Conservation (phyloP, 805 yeast genomes). For the Candida chauliodis region DNA sequence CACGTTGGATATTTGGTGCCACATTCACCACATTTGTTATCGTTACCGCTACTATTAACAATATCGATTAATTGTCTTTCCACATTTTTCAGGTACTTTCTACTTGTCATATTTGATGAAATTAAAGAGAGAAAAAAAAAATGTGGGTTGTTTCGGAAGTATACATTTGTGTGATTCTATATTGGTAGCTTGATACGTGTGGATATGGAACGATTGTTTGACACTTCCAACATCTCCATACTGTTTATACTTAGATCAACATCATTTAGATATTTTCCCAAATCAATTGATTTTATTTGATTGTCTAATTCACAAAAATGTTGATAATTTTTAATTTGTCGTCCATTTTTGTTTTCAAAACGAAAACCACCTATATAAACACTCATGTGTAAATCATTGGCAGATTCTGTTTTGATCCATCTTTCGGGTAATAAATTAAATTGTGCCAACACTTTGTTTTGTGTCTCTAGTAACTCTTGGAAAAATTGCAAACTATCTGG, state of each 20-base stretch:
- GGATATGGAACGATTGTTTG: neutral
- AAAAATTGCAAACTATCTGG: constrained; percentile 1
- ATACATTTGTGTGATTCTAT: too few species aligned
- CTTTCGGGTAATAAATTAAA: neutral
- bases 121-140: neutral
- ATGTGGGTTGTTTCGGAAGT: constrained; percentile 4
- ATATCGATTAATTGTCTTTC: constrained; percentile 56
- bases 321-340: constrained; percentile 3
- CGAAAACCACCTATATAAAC: neutral
- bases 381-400: neutral
- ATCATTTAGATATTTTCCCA: neutral
- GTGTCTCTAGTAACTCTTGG: neutral
- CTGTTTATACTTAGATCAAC: neutral
- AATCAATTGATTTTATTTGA: neutral
- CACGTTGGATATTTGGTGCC: constrained; percentile 62
- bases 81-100: constrained; percentile 38
- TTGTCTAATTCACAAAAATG: constrained; percentile 2
- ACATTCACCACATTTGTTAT: constrained; percentile 80
- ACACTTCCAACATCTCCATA: neutral
- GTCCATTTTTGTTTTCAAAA: neutral
- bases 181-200: neutral
- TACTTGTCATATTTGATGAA: constrained; percentile 9
- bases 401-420: neutral
- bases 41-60: constrained; percentile 55
- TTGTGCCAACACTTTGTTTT: neutral